Base-by-base conservation (phyloP, 2,329 filamentous ascomycete genomes). In the Fusarium solani-melongenae region DNA sequence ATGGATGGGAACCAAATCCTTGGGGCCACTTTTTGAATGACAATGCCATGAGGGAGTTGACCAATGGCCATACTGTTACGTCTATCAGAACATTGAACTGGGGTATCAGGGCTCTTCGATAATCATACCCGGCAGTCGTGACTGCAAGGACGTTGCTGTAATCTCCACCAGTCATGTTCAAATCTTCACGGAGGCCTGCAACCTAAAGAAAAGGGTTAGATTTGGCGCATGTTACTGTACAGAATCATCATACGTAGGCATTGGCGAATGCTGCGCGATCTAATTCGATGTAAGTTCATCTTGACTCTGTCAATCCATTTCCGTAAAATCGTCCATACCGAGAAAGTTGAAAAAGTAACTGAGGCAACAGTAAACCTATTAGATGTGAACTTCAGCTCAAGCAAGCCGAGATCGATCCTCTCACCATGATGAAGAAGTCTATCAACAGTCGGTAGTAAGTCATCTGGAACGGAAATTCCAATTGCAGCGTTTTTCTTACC, bases 1-100 rank as follows among this genome's bases (percentile, higher is more conserved):
- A 89, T 90, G 27, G 82, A 75, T 0, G 89, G 89, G 74, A 90
- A 90, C 82, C 89, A 91, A 70, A 88, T 83, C 14, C 89, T 84
- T 1, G 89, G 90, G 56, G 85, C 85, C 64, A 92, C 76, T 72
- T 91, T 89, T 76, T 91, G 88, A 12, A 92, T 83, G 9, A 88
- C 88, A 12, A 91, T 78, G 70, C 89, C 89, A 56, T 85, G 86
- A 0, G 88, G 88, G 24, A 91, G 81, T 76, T 91, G 88, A 4
- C 89, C 89, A 15, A 90, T 77, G 9, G 83, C 77, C 70, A 84
- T 83, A 22, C 79, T 80, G 15, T 44, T 22, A 14, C 0, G 1
- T 3, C 1, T 2, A 15, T 1, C 15, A 41, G 59, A 4, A 69
- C 17, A 6, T 3, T 12, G 2, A 4, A n/a, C 33, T n/a, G 2